phyloP scores from a whole-genome alignment of 805 yeast species.

The Wickerhamomyces xylosicus region DNA sequence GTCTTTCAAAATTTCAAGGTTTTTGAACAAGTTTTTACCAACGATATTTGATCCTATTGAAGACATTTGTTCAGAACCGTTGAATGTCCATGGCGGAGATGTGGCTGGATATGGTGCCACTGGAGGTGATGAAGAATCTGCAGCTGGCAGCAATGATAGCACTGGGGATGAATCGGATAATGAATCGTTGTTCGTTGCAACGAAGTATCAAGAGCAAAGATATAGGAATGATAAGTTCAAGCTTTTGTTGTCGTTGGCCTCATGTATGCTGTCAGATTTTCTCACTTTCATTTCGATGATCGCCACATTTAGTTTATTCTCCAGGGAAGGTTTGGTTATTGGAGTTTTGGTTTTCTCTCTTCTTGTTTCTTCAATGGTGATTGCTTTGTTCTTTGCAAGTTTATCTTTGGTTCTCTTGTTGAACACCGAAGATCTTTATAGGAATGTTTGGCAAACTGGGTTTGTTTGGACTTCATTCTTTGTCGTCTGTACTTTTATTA shows the following conservation, averaged over 20 bases:
- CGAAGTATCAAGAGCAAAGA: not conserved
- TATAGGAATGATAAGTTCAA: conserved; percentile 33
- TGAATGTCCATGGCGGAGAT: no score
- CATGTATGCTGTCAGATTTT: conserved; percentile 29
- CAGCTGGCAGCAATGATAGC: no score
- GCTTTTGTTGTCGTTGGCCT: conserved; percentile 31
- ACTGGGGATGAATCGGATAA: no score
- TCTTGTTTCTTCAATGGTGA: conserved; percentile 29
- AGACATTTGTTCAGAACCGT: not conserved
- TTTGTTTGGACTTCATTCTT: conserved; percentile 32
- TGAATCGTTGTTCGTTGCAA: conserved; percentile 10
- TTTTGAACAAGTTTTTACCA: conserved; percentile 11
- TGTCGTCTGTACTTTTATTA: conserved; percentile 29
- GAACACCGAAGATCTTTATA: conserved; percentile 23
- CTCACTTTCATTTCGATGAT: conserved; percentile 35
- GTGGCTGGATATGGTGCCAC: no score
- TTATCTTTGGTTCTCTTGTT: conserved; percentile 35
- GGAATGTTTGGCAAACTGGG: conserved; percentile 27
- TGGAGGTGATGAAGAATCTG: conserved; percentile 1
- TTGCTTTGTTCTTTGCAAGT: conserved; percentile 31
- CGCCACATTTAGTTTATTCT: conserved; percentile 23
- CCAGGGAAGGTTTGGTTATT: conserved; percentile 15
- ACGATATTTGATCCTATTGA: conserved; percentile 9
- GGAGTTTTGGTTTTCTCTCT: conserved; percentile 19
- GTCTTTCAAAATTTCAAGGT: conserved; percentile 6